A percentile compares a stretch with the other conserved stretches of the same genome.
These are phyloP conservation scores for Tremella yokohamensis DNA, from an alignment of 768 basidiomycete species.

Conservation along the genomic window DNA sequence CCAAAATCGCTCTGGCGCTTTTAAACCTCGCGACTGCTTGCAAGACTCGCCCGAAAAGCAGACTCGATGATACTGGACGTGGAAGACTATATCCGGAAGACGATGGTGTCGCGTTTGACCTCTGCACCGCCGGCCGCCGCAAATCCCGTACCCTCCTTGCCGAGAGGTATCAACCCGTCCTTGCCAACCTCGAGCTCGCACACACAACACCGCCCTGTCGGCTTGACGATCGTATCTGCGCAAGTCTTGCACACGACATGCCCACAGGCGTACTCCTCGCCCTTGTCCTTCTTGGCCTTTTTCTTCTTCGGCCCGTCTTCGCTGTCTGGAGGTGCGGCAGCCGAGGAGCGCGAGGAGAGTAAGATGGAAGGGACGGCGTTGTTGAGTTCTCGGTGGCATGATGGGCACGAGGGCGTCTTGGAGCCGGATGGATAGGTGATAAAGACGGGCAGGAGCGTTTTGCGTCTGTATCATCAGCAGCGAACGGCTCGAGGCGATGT, in stretches of 20 bases:
- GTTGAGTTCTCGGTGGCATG: slow-evolving; percentile 57
- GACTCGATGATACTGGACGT: not conserved
- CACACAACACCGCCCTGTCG: slow-evolving; percentile 75
- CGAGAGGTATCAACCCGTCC: slow-evolving; percentile 74
- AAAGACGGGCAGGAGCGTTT: slow-evolving; percentile 74
- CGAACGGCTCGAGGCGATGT: too few relatives aligned
- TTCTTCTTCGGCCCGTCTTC: slow-evolving; percentile 32
- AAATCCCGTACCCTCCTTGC: slow-evolving; percentile 67
- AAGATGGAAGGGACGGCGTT: slow-evolving; percentile 78
- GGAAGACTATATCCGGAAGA: slow-evolving; percentile 8
- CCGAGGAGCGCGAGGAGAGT: slow-evolving; percentile 58
- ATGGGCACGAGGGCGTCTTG: slow-evolving; percentile 43
- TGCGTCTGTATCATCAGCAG: slow-evolving; percentile 60
- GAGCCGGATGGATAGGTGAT: slow-evolving; percentile 59
- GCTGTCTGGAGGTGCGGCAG: slow-evolving; percentile 5
- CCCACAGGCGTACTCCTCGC: slow-evolving; percentile 58
- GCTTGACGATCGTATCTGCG: slow-evolving; percentile 76
- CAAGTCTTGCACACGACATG: slow-evolving; percentile 92
- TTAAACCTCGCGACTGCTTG: too few relatives aligned
- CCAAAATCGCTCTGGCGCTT: too few relatives aligned
- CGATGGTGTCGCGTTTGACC: slow-evolving; percentile 12
- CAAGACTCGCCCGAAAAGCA: too few relatives aligned
- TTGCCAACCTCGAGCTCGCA: slow-evolving; percentile 67
- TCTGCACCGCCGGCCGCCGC: slow-evolving; percentile 24
- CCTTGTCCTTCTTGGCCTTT: slow-evolving; percentile 38